Evolutionary conservation across 2,329 filamentous ascomycete species (phyloP).

Genomic region (Pyrenophora tritici-repentis): DNA sequence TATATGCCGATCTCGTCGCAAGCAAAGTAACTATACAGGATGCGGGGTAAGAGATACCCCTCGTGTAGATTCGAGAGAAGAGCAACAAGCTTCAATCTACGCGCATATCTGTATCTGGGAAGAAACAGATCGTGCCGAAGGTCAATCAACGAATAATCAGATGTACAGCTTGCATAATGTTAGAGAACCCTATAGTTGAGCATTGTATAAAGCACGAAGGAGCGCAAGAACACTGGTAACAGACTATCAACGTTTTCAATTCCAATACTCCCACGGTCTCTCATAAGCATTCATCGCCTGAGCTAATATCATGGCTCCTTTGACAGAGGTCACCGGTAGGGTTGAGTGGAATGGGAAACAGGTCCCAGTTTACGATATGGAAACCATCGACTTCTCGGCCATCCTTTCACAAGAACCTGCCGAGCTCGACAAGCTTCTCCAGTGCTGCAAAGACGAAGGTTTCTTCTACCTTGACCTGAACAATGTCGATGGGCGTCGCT

Average conservation of each 20-base stretch:
- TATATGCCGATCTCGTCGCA: not conserved
- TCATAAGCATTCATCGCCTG: not conserved
- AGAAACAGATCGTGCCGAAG: not conserved
- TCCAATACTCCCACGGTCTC: not conserved
- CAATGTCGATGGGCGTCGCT: conserved; percentile 58
- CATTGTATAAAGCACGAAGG: not conserved
- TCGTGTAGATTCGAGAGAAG: not conserved
- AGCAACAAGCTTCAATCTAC: conserved; percentile 2
- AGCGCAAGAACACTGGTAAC: not conserved
- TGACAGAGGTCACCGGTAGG: conserved; percentile 25
- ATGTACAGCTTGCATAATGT: not conserved
- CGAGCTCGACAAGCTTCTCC: conserved; percentile 59
- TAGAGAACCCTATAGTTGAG: not conserved
- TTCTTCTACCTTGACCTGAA: conserved; percentile 63
- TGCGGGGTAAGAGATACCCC: not conserved
- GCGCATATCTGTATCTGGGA: not conserved
- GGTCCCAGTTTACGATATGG: conserved; percentile 37
- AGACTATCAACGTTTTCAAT: not conserved
- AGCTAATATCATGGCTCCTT: conserved; percentile 28
- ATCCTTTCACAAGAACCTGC: conserved; percentile 60
- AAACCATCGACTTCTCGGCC: conserved; percentile 58
- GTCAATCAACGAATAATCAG: not conserved
- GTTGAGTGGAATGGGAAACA: conserved; percentile 42
- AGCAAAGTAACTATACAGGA: not conserved
- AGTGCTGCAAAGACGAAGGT: conserved; percentile 57